A percentile compares a stretch with the other conserved stretches of the same genome.
These are phyloP conservation scores for Monosporascus ibericus DNA, from an alignment of 2,329 filamentous ascomycete genomes.

Conservation along the genomic window DNA sequence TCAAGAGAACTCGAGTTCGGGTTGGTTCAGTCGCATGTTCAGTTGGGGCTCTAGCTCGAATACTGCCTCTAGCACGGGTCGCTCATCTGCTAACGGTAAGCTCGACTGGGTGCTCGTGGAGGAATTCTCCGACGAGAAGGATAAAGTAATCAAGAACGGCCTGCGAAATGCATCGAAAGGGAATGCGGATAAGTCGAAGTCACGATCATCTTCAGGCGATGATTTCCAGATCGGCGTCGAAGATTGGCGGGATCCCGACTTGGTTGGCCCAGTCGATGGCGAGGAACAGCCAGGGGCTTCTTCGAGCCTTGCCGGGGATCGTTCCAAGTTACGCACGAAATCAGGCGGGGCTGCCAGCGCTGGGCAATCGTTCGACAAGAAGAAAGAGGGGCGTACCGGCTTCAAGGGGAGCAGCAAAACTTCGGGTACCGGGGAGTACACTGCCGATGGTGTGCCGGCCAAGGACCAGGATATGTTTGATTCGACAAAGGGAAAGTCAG, in stretches of 20 bases:
- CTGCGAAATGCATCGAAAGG: constrained; percentile 30
- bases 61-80: constrained; percentile 44
- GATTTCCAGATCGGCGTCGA: constrained; percentile 78
- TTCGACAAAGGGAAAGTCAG: constrained; percentile 19
- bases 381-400: background rate
- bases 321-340: background rate
- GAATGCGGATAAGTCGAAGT: constrained; percentile 19
- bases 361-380: background rate
- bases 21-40: constrained; percentile 43
- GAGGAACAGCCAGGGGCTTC: constrained; percentile 14
- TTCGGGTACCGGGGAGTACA: constrained; percentile 68
- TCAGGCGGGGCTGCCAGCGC: background rate
- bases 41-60: constrained; percentile 26
- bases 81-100: constrained; percentile 67
- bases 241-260: constrained; percentile 77
- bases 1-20: constrained; percentile 16
- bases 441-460: constrained; percentile 28
- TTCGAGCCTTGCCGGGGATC: background rate
- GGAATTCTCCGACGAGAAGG: constrained; percentile 56
- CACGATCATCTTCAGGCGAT: constrained; percentile 35
- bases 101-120: constrained; percentile 67
- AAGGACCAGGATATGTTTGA: constrained; percentile 25
- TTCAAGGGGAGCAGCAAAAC: constrained; percentile 35
- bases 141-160: constrained; percentile 35
- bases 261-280: constrained; percentile 41